Evolutionary conservation across 176 grass and related monocot genomes (phyloP).

Genomic region (Zoysia japonica): DNA sequence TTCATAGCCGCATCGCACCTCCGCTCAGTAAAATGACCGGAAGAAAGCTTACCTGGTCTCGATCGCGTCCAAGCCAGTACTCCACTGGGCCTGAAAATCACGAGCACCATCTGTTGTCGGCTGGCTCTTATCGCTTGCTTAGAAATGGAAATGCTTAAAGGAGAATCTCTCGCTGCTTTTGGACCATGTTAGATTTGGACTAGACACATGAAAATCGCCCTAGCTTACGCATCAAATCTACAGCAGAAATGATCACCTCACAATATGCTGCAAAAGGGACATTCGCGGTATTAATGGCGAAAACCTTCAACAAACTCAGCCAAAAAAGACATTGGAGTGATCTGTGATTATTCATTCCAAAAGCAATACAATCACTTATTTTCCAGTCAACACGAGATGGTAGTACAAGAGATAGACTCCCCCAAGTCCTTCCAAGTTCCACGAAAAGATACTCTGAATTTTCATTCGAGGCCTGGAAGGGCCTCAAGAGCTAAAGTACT

Average conservation of each 20-base stretch:
- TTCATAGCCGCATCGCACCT: too few relatives aligned
- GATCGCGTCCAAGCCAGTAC: too few relatives aligned
- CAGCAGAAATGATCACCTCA: background rate
- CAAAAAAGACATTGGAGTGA: background rate
- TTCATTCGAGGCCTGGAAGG: background rate
- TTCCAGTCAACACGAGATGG: background rate
- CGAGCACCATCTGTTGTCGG: background rate
- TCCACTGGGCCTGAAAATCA: background rate
- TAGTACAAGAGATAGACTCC: conserved; percentile 32
- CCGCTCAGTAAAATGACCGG: too few relatives aligned
- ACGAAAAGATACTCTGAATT: conserved; percentile 20
- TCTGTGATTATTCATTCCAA: conserved; percentile 38
- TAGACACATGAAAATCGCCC: background rate
- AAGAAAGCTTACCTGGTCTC: too few relatives aligned
- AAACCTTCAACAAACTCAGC: background rate
- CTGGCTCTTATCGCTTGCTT: background rate
- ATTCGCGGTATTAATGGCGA: too few relatives aligned
- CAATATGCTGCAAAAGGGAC: too few relatives aligned
- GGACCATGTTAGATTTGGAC: background rate
- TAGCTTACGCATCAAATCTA: conserved; percentile 4
- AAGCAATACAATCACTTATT: conserved; percentile 35
- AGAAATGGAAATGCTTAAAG: background rate
- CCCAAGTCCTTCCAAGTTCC: background rate
- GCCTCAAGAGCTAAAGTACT: background rate
- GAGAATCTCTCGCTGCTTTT: background rate